These are phyloP conservation scores for Ustilago lituana DNA, from an alignment of 1,284 basidiomycete species.

Conservation along the genomic window DNA sequence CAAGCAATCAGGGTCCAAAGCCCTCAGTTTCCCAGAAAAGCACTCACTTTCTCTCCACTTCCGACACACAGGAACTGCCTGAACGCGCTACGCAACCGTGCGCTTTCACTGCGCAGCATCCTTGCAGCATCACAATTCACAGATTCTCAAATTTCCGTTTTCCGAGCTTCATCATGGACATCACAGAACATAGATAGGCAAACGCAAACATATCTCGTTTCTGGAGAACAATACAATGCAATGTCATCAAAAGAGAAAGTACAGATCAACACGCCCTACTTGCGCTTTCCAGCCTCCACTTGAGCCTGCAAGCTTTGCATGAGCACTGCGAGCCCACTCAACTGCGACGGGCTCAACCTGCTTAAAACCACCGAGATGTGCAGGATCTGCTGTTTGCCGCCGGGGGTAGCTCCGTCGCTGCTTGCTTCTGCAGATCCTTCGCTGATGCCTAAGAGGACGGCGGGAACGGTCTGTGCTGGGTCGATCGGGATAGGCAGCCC, in stretches of 20 bases:
- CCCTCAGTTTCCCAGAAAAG: no score
- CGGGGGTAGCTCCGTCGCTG: constrained; percentile 2
- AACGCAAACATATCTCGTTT: no score
- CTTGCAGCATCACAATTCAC: no score
- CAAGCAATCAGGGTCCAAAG: constrained; percentile 12
- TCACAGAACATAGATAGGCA: background rate
- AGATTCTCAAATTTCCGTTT: no score
- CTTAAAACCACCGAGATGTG: constrained; percentile 63
- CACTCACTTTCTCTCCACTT: no score
- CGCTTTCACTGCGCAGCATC: background rate
- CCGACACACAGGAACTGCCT: no score
- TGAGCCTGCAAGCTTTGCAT: constrained; percentile 63
- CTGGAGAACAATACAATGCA: no score
- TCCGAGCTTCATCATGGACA: no score
- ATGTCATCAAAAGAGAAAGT: background rate
- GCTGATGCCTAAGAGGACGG: constrained; percentile 63
- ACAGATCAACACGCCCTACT: constrained; percentile 4
- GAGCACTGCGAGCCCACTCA: constrained; percentile 58
- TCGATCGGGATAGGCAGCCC: constrained; percentile 56
- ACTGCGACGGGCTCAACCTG: constrained; percentile 58
- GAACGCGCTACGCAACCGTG: constrained; percentile 11
- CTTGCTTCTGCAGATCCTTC: constrained; percentile 31
- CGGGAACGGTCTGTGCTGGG: constrained; percentile 55
- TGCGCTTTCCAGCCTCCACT: constrained; percentile 35
- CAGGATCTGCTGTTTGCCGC: constrained; percentile 54